These are phyloP conservation scores for Lactarius akahatsu DNA, from an alignment of 768 basidiomycete species.

Conservation along the genomic window DNA sequence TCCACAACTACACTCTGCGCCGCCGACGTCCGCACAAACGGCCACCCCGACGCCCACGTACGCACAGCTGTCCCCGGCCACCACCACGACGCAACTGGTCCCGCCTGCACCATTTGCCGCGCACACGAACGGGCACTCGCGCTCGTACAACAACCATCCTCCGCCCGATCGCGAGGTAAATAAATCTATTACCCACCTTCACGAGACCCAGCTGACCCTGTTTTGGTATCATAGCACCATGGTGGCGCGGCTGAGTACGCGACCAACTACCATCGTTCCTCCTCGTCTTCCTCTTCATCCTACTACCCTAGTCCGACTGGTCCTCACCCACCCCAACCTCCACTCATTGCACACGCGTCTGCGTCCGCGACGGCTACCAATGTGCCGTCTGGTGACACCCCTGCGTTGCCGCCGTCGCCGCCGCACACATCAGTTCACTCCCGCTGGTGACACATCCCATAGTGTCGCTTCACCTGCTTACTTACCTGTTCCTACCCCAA, in stretches of 20 bases:
- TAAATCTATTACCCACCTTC: not conserved
- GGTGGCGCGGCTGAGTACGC: not conserved
- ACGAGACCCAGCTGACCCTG: not conserved
- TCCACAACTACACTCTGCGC: not conserved
- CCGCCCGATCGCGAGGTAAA: constrained; percentile 10
- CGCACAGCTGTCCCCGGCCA: not conserved
- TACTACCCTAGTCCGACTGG: not conserved
- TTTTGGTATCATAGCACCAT: not conserved
- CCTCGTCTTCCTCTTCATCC: not conserved
- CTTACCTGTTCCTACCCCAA: not conserved
- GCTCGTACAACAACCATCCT: not conserved
- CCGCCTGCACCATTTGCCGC: not conserved
- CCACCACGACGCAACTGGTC: not conserved
- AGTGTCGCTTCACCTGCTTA: too few relatives aligned
- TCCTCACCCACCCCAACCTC: not conserved
- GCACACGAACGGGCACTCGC: constrained; percentile 4
- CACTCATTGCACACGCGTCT: not conserved
- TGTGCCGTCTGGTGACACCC: not conserved
- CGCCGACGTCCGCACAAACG: too few relatives aligned
- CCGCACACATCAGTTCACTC: not conserved
- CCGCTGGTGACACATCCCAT: not conserved
- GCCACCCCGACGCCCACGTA: not conserved
- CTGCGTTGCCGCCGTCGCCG: not conserved
- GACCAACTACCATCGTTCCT: not conserved
- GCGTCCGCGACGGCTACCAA: not conserved